Evolutionary conservation across 805 yeast species (phyloP).

Genomic region (Candida ovalis): DNA sequence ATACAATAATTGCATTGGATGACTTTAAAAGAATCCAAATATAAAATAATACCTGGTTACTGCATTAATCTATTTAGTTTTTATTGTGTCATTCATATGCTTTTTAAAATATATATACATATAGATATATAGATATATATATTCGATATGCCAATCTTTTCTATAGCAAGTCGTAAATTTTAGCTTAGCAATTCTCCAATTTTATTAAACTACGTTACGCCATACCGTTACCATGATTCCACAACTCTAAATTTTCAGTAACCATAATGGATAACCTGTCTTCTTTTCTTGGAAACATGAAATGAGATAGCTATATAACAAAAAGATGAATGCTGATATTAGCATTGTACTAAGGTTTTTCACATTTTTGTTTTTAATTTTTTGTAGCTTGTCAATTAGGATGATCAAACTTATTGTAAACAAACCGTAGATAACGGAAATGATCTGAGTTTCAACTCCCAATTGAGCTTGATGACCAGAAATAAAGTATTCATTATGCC

Average conservation of each 20-base stretch:
- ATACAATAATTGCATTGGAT: not conserved
- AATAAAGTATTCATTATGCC: constrained; percentile 35
- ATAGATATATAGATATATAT: no score
- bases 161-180: no score
- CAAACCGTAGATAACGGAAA: constrained; percentile 68
- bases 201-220: no score
- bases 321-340: constrained; percentile 43
- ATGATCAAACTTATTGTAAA: constrained; percentile 58
- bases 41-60: no score
- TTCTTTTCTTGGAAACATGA: constrained; percentile 67
- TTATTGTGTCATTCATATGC: no score
- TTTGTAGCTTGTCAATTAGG: constrained; percentile 56
- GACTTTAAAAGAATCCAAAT: no score
- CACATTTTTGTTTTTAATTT: constrained; percentile 39
- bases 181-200: no score
- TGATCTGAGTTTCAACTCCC: constrained; percentile 86
- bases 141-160: no score
- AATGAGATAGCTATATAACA: constrained; percentile 61
- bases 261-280: constrained; percentile 69
- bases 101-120: no score
- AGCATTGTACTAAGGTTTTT: constrained; percentile 47
- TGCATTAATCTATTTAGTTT: no score
- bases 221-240: no score
- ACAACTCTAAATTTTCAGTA: constrained; percentile 31
- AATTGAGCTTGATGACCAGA: constrained; percentile 72